Evolutionary conservation across 345 rosid genomes (phyloP).

Genomic region (Salix exigua): DNA sequence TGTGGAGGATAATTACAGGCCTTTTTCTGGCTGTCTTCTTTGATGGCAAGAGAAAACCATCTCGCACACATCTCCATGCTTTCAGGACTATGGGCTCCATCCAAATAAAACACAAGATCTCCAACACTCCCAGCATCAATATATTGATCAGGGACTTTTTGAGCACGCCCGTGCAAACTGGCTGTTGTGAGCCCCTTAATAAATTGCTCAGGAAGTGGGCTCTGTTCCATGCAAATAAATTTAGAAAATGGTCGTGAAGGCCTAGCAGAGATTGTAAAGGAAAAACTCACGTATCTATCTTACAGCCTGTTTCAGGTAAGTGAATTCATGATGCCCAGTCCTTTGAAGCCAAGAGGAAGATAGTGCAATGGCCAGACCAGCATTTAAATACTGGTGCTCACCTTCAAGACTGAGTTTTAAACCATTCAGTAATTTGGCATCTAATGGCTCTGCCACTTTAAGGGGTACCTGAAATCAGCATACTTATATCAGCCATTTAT

Average conservation of each 20-base stretch:
- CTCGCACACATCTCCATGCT: conserved; percentile 84
- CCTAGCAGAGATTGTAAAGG: neutral
- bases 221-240: conserved; percentile 39
- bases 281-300: conserved; percentile 8
- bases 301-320: conserved; percentile 53
- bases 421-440: conserved; percentile 53
- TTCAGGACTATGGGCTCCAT: conserved; percentile 97
- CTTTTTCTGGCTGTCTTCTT: conserved; percentile 41
- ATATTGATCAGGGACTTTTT: conserved; percentile 62
- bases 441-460: conserved; percentile 59
- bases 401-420: conserved; percentile 85
- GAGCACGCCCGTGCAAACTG: conserved; percentile 93
- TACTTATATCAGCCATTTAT: neutral
- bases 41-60: conserved; percentile 77
- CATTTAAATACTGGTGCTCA: conserved; percentile 87
- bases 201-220: conserved; percentile 70
- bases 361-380: conserved; percentile 82
- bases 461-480: conserved; percentile 60
- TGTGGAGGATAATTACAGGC: conserved; percentile 29
- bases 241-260: conserved; percentile 6
- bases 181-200: conserved; percentile 76
- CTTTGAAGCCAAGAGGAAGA: conserved; percentile 76
- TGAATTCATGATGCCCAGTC: conserved; percentile 56
- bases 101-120: conserved; percentile 81
- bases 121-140: conserved; percentile 41